A percentile compares a stretch with the other conserved stretches of the same genome.
These are phyloP conservation scores for Penicillium psychrosexuale DNA, from an alignment of 2,329 filamentous ascomycete genomes.

Conservation along the genomic window DNA sequence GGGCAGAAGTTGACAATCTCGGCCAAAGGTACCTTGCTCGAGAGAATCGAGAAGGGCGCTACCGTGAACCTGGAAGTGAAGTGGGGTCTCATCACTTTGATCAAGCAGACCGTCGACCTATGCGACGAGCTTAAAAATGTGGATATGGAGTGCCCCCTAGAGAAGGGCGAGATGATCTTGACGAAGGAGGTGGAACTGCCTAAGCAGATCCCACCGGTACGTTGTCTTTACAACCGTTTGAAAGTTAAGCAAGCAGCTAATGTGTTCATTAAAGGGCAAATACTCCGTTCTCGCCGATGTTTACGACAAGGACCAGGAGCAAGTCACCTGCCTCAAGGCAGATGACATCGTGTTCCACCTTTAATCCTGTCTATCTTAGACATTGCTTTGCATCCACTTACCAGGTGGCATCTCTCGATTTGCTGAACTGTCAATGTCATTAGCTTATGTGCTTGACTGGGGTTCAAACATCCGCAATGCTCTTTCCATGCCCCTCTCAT, in stretches of 20 bases:
- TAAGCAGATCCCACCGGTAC: conserved; percentile 79
- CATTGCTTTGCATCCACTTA: conserved; percentile 16
- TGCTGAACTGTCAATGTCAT: not conserved
- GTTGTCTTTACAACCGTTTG: conserved; percentile 38
- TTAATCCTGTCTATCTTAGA: not conserved
- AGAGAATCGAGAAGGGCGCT: conserved; percentile 72
- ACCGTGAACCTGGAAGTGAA: conserved; percentile 83
- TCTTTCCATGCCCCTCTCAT: conserved; percentile 15
- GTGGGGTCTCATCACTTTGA: conserved; percentile 86
- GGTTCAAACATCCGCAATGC: conserved; percentile 4
- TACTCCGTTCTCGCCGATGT: conserved; percentile 90
- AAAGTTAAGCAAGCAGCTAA: conserved; percentile 3
- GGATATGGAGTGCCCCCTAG: conserved; percentile 81
- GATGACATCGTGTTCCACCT: conserved; percentile 35
- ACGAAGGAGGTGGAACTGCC: conserved; percentile 83
- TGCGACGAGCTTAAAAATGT: conserved; percentile 89
- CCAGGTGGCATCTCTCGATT: conserved; percentile 10
- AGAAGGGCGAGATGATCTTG: conserved; percentile 71
- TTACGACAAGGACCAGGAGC: conserved; percentile 65
- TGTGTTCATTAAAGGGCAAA: conserved; percentile 60
- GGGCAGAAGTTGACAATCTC: conserved; percentile 74
- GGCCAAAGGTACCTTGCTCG: conserved; percentile 69
- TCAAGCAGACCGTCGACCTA: conserved; percentile 76
- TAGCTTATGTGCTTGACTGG: conserved; percentile 2
- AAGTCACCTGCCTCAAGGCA: conserved; percentile 84